phyloP scores from a whole-genome alignment of 2,329 filamentous ascomycete species.

The Hypomyces perniciosus region DNA sequence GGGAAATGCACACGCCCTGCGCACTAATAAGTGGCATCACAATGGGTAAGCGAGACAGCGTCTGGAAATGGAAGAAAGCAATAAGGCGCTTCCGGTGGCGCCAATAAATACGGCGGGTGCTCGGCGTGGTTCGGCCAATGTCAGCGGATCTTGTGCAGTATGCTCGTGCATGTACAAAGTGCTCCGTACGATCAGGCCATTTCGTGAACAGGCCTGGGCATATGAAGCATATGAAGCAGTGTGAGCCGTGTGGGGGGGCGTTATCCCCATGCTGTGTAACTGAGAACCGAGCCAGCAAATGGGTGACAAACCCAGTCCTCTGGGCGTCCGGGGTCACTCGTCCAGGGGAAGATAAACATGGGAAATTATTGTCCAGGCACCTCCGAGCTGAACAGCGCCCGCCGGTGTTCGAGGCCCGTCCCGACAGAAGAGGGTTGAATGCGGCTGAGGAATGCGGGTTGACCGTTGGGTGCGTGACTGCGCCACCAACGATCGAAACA shows the following conservation, averaged over 20 bases:
- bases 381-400: constrained; percentile 4
- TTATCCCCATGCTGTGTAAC: too few relatives aligned
- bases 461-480: not conserved
- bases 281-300: too few relatives aligned
- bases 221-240: too few relatives aligned
- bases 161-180: not conserved
- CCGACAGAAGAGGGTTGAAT: not conserved
- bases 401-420: constrained; percentile 2
- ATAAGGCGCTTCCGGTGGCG: not conserved
- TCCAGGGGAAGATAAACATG: not conserved
- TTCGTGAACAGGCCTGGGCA: too few relatives aligned
- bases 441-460: not conserved
- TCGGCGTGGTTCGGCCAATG: not conserved
- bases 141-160: not conserved
- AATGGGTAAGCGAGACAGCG: not conserved
- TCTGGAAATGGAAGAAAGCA: not conserved
- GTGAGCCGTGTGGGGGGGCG: too few relatives aligned
- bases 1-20: not conserved
- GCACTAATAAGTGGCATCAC: not conserved
- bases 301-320: too few relatives aligned
- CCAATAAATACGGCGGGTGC: not conserved
- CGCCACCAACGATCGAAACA: not conserved
- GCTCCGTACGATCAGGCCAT: too few relatives aligned
- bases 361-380: not conserved
- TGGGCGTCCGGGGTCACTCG: too few relatives aligned